Percentiles rank a stretch among this genome's conserved stretches.
Evolutionary conservation across 805 yeast species (phyloP).

Genomic region (Candida odintsovae): DNA sequence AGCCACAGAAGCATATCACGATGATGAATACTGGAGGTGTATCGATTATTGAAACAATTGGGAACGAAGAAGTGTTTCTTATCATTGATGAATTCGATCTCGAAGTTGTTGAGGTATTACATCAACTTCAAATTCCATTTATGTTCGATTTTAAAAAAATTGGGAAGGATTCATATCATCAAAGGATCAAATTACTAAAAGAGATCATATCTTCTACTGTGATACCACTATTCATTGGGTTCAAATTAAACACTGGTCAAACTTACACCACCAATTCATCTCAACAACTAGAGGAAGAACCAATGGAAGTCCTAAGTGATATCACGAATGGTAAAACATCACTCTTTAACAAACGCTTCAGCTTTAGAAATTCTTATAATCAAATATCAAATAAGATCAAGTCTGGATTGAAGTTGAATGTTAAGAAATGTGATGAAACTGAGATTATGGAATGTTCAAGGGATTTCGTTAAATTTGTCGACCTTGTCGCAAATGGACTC

Average conservation of each 20-base stretch:
- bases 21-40: background rate
- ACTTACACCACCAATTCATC: background rate
- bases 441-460: background rate
- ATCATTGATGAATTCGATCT: background rate
- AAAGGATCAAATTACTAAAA: background rate
- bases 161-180: background rate
- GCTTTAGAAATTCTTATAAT: background rate
- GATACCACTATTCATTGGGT: background rate
- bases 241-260: background rate
- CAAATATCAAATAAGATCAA: background rate
- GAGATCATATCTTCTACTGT: background rate
- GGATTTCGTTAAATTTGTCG: background rate
- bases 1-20: background rate
- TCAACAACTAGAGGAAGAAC: background rate
- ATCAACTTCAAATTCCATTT: background rate
- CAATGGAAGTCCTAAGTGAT: background rate
- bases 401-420: background rate
- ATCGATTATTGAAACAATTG: background rate
- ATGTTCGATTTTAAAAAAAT: background rate
- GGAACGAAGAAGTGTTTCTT: background rate
- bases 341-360: background rate
- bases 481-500: background rate
- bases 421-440: background rate
- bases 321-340: background rate
- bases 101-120: background rate